Evolutionary conservation across 1,139 yeast species (phyloP).

Genomic region (Chernovozyma aurita): DNA sequence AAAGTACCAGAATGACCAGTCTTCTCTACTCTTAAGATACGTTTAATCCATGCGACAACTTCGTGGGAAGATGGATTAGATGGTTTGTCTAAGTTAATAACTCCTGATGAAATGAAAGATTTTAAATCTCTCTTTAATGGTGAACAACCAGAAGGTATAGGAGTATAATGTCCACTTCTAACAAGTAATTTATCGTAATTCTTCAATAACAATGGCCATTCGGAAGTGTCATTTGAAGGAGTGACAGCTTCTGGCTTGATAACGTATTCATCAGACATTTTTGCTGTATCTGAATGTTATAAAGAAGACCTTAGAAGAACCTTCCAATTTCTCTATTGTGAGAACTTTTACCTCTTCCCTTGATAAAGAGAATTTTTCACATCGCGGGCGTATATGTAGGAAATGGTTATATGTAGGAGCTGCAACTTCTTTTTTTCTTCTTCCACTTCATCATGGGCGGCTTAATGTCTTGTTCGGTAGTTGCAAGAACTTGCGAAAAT

Average conservation of each 20-base stretch:
- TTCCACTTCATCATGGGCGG: no score
- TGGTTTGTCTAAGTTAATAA: conserved; percentile 95
- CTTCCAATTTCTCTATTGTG: background rate
- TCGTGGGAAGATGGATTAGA: conserved; percentile 97
- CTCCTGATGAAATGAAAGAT: conserved; percentile 89
- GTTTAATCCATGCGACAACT: conserved; percentile 98
- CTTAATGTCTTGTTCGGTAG: no score
- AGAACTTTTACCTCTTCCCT: conserved; percentile 2
- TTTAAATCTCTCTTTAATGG: conserved; percentile 93
- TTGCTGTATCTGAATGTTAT: conserved; percentile 2
- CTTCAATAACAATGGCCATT: conserved; percentile 93
- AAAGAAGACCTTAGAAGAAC: background rate
- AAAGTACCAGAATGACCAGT: conserved; percentile 99
- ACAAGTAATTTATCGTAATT: conserved; percentile 91
- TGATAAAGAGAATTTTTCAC: conserved; percentile 7
- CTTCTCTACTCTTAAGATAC: conserved; percentile 91
- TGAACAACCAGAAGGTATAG: conserved; percentile 92
- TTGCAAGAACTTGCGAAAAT: no score
- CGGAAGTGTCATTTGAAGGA: conserved; percentile 81
- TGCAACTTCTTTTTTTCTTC: background rate
- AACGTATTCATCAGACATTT: conserved; percentile 63
- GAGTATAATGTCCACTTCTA: conserved; percentile 95
- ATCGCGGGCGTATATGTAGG: conserved; percentile 4
- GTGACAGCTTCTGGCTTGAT: conserved; percentile 87
- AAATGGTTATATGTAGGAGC: no score